phyloP scores from a whole-genome alignment of 2,329 filamentous ascomycete species.

The Gyromitra esculenta region DNA sequence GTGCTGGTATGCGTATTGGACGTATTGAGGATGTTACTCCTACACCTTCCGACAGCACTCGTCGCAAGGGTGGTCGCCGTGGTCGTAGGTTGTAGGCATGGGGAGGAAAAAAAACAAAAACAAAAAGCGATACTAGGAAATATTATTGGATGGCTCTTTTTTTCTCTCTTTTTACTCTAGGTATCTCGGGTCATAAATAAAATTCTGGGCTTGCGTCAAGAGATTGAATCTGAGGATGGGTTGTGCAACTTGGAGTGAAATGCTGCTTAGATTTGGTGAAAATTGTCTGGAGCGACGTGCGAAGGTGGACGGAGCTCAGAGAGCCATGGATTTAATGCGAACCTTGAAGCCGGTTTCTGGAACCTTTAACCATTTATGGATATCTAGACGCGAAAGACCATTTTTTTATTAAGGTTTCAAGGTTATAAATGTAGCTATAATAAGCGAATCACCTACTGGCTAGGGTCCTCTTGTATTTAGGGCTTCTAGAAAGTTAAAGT shows the following conservation, averaged over 20 bases:
- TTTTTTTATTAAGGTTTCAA: too few relatives aligned
- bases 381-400: background rate
- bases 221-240: constrained; percentile 31
- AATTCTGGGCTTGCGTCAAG: constrained; percentile 50
- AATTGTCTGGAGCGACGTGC: background rate
- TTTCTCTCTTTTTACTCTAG: constrained; percentile 33
- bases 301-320: background rate
- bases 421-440: too few relatives aligned
- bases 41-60: constrained; percentile 98
- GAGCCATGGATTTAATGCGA: background rate
- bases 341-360: background rate
- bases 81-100: constrained; percentile 93
- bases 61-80: constrained; percentile 99
- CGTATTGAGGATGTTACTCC: constrained; percentile 99
- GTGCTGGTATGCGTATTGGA: constrained; percentile 96
- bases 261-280: background rate
- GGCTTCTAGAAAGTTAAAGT: too few relatives aligned
- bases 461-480: background rate
- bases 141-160: constrained; percentile 35
- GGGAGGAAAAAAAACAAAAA: constrained; percentile 12
- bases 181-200: constrained; percentile 50
- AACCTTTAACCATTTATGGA: background rate
- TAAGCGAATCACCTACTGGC: background rate
- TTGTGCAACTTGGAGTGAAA: background rate
- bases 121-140: constrained; percentile 31